phyloP scores from a whole-genome alignment of 768 basidiomycete species.

The Kockovaella imperatae region DNA sequence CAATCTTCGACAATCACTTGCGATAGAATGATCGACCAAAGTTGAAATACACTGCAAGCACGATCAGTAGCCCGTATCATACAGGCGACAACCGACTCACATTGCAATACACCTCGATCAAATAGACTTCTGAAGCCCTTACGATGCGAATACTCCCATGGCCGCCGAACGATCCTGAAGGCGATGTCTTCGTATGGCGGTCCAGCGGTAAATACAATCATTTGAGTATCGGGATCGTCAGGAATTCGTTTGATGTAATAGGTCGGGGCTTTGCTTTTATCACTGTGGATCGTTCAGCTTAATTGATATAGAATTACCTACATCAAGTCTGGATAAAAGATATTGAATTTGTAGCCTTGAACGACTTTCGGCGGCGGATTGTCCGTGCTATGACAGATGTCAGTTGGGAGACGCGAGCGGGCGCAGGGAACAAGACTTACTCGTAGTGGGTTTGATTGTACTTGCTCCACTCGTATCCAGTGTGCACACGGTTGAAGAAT shows the following conservation, averaged over 20 bases:
- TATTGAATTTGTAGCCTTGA: constrained; percentile 98
- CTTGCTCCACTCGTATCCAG: constrained; percentile 99
- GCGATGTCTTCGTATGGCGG: constrained; percentile 99
- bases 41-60: constrained; percentile 34
- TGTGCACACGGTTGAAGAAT: constrained; percentile 98
- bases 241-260: constrained; percentile 92
- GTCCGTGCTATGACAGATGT: constrained; percentile 68
- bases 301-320: constrained; percentile 11
- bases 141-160: constrained; percentile 92
- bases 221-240: constrained; percentile 89
- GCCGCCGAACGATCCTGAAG: constrained; percentile 91
- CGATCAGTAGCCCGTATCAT: background rate
- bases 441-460: constrained; percentile 99
- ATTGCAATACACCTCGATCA: constrained; percentile 87
- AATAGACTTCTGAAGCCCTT: constrained; percentile 96
- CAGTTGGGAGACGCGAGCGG: background rate
- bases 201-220: constrained; percentile 88
- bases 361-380: constrained; percentile 99
- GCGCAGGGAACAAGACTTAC: constrained; percentile 49
- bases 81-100: constrained; percentile 12
- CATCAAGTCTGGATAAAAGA: constrained; percentile 98
- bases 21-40: constrained; percentile 33
- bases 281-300: constrained; percentile 75
- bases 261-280: constrained; percentile 92
- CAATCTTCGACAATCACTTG: constrained; percentile 17